Base-by-base conservation (phyloP, 768 basidiomycete species). In the Psilocybe sp. region DNA sequence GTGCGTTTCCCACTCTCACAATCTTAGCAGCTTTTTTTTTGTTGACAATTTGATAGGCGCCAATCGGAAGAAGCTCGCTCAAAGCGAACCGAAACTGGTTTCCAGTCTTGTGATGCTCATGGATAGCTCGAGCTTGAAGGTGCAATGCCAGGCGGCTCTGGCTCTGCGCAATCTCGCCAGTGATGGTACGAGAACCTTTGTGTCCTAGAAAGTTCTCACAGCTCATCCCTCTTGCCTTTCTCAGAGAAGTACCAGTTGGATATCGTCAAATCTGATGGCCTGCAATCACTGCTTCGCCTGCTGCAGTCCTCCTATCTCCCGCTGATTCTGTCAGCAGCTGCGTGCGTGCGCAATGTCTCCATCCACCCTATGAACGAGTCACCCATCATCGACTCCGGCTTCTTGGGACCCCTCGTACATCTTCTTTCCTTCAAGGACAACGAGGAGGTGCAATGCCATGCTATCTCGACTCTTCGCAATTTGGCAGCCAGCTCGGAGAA, bases 371-470 rank as follows among this genome's bases (percentile, higher is more conserved):
- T 86, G 64, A 99, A 99, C 76, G 97, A 98, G 69, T 97, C 94
- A 1, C 97, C 96, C 14, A 99, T 99, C 67, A 99, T 99, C 66
- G 97, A 99, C 61, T 90, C 93, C 33, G 96, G 96, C 15, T 99
- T 99, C 77, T 72, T 98, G 54, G 89, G 92, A 61, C 97, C 97
- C 1, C 74, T 99, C 36, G 98, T 99, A 67, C 94, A 92, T 64
- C 80, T 99, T 31, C 76, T 99, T 16, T 92, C 95, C 1, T 98
- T 98, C 75, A 98, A 98, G 68, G 97, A 99, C 68, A 98, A 98
- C 62, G 97, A 99, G 72, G 97, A 99, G 69, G 94, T 99, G 18
- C 97, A 99, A 65, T 98, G 97, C 63, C 97, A 99, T 61, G 97
- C 97, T 15, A 99, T 99, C 57, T 96, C 93, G 11, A 99, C 97